Base-by-base conservation (phyloP, 2,329 filamentous ascomycete species). In the Huntiella abstrusa region DNA sequence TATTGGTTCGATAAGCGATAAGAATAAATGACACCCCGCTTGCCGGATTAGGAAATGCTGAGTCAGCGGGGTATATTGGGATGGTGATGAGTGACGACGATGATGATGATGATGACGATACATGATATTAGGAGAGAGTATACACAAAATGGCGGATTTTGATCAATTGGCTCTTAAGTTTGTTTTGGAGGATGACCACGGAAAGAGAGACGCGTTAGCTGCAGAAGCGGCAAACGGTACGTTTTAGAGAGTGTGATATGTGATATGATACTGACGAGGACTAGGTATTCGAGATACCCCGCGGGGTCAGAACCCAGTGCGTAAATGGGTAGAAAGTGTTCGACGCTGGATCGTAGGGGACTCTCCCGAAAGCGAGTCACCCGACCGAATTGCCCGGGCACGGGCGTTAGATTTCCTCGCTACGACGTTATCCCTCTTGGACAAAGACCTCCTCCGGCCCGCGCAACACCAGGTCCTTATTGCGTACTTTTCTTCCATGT, bases 371-470 rank as follows among this genome's bases (percentile, higher is more conserved):
- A 61, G 63, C 32, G 58, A 60, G n/a, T 61, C 59, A 33, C 63
- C 65, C n/a, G 64, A 71, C 51, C 65, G 72, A 57, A 71, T 73
- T 28, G 60, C 67, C 2, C 63, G 71, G 41, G 67, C 71, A 11
- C 73, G 70, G 54, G 73, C 72, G 5, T 55, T 76, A 42, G 65
- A 68, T n/a, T 77, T 75, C 51, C 59, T 77, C 22, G 69, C 72
- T 1, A 59, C 60, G 16, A 75, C 73, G 0, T 57, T 77, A 11
- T 60, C 67, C 41, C 60, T 62, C n/a, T 54, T 76, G 11, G 63
- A 63, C 6, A 57, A 59, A 8, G 63, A 64, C 40, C 56, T 64
- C 11, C 55, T 76, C 32, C 70, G 66, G 45, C 55, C 62, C 4
- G 69, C 70, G 42, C 71, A 75, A 58, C 59, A 67, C 70, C 65